Conservation (phyloP, 148 eudicot species). For the Hydrangea macrophylla region DNA sequence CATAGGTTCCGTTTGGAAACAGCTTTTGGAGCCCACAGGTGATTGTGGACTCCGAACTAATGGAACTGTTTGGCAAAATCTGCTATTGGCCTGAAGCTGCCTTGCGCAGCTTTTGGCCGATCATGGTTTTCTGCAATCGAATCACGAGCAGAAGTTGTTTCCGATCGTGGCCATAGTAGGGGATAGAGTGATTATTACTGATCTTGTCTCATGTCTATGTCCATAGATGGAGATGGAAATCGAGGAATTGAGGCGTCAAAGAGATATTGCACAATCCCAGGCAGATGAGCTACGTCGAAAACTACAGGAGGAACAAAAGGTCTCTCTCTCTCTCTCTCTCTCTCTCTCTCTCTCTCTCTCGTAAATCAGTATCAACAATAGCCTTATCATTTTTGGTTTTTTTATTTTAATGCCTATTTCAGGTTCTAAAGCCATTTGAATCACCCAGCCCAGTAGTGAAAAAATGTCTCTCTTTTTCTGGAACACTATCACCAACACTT, state of each 20-base stretch:
- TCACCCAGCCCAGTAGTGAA: conserved; percentile 58
- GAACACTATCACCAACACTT: conserved; percentile 38
- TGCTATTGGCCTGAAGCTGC: too few species aligned
- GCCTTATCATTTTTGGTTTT: not conserved
- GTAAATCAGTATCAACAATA: not conserved
- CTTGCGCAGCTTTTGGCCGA: too few species aligned
- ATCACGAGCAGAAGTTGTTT: too few species aligned
- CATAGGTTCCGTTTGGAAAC: too few species aligned
- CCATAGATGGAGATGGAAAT: conserved; percentile 84
- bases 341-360: conserved; percentile 7
- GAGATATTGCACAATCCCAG: conserved; percentile 80
- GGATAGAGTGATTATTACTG: not conserved
- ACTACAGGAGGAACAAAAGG: conserved; percentile 58
- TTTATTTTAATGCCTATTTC: conserved; percentile 5
- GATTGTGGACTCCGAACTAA: too few species aligned
- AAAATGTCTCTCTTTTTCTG: conserved; percentile 81
- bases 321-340: conserved; percentile 11
- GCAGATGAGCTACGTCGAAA: conserved; percentile 73
- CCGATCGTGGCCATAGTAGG: too few species aligned
- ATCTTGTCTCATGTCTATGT: not conserved
- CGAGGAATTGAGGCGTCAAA: conserved; percentile 77
- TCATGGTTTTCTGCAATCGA: too few species aligned
- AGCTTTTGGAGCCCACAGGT: too few species aligned
- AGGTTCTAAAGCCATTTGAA: conserved; percentile 43
- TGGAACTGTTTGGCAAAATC: too few species aligned